Percentiles rank a stretch among this genome's conserved stretches.
Evolutionary conservation across 768 basidiomycete species (phyloP).

Genomic region (Lentinula sp.): DNA sequence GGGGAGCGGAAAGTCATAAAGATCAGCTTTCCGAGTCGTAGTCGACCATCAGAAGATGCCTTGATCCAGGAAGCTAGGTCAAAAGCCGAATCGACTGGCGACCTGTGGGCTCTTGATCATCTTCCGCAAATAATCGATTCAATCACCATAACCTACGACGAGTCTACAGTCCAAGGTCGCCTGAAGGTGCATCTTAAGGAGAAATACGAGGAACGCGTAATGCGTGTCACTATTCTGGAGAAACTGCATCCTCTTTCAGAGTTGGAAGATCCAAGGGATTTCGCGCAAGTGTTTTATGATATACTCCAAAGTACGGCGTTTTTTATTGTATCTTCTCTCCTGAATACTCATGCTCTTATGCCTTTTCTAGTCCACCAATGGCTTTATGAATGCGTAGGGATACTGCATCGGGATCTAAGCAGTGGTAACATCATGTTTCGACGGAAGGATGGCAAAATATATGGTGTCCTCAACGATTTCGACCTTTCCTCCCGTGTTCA

Average conservation of each 20-base stretch:
- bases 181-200: neutral
- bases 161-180: neutral
- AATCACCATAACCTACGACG: neutral
- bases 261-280: no score
- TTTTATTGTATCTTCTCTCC: no score
- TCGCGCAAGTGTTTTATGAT: no score
- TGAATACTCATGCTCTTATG: neutral
- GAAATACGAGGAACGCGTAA: neutral
- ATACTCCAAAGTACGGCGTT: neutral
- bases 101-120: neutral
- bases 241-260: no score
- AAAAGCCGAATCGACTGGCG: neutral
- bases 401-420: conserved; percentile 13
- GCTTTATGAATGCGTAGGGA: conserved; percentile 5
- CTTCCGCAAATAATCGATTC: neutral
- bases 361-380: conserved; percentile 3
- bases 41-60: neutral
- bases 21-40: neutral
- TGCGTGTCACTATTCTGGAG: neutral
- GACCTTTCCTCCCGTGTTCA: conserved; percentile 4
- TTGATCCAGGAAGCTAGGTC: neutral
- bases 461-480: conserved; percentile 10
- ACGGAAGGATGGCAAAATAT: conserved; percentile 8
- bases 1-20: neutral
- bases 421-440: conserved; percentile 9